phyloP scores from a whole-genome alignment of 2,329 filamentous ascomycete species.

The Fusarium verrucosum region DNA sequence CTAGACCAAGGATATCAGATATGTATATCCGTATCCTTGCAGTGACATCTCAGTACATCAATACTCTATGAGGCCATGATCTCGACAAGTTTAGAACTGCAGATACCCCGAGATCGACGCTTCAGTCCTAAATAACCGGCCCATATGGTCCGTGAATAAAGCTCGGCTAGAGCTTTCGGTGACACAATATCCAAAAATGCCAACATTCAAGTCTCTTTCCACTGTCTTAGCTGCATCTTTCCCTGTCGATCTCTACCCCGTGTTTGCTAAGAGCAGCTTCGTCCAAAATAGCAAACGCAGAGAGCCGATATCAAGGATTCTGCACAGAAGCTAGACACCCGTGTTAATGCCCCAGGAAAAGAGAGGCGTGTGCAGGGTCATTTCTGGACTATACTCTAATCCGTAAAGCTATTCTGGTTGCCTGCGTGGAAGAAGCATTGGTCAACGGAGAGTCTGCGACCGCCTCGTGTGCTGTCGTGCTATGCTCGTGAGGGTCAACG shows the following conservation, averaged over 20 bases:
- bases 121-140: neutral
- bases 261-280: neutral
- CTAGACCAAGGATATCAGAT: neutral
- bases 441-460: neutral
- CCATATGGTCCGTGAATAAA: neutral
- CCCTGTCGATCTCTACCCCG: conserved; percentile 1
- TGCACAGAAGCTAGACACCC: neutral
- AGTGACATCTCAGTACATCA: conserved; percentile 2
- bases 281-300: conserved; percentile 17
- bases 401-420: neutral
- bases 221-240: conserved; percentile 17
- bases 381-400: neutral
- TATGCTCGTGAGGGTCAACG: conserved; percentile 14
- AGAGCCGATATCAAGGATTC: neutral
- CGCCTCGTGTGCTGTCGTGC: conserved; percentile 42
- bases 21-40: neutral
- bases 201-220: neutral
- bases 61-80: neutral
- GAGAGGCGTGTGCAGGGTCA: neutral
- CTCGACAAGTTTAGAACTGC: neutral
- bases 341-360: neutral
- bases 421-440: neutral
- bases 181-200: neutral
- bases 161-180: neutral
- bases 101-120: neutral